A percentile compares a stretch with the other conserved stretches of the same genome.
phyloP scores from a whole-genome alignment of 129 eudicot species.

The Saposhnikovia divaricata region DNA sequence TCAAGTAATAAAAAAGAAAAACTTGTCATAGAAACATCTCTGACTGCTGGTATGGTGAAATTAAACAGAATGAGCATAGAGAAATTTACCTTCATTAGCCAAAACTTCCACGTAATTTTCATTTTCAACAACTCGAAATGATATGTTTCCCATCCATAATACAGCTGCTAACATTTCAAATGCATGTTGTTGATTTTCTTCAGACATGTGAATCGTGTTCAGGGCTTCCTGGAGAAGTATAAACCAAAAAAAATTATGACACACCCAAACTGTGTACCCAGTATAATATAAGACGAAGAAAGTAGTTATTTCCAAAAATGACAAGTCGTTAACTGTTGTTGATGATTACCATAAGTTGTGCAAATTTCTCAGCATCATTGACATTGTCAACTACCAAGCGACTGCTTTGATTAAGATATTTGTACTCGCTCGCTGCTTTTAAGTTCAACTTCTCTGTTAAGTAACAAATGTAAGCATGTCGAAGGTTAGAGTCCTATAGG shows the following conservation, averaged over 20 bases:
- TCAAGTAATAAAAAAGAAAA: neutral
- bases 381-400: conserved; percentile 60
- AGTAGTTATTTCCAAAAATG: neutral
- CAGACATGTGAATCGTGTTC: conserved; percentile 33
- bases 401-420: conserved; percentile 76
- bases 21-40: neutral
- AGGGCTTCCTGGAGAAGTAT: conserved; percentile 59
- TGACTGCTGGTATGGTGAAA: neutral
- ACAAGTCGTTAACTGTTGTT: conserved; percentile 4
- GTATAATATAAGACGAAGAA: neutral
- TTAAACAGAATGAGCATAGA: neutral
- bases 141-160: conserved; percentile 89
- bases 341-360: conserved; percentile 49
- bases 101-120: conserved; percentile 65
- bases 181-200: conserved; percentile 59
- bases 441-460: conserved; percentile 69
- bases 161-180: conserved; percentile 83
- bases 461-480: conserved; percentile 2
- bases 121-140: conserved; percentile 55
- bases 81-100: conserved; percentile 59
- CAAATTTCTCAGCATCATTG: conserved; percentile 69
- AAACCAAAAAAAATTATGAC: conserved; percentile 1
- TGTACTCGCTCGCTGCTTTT: conserved; percentile 61
- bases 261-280: neutral
- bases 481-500: conserved; percentile 1